These are phyloP conservation scores for Erysimum cheiranthoides DNA, from an alignment of 345 rosid species.

Conservation along the genomic window DNA sequence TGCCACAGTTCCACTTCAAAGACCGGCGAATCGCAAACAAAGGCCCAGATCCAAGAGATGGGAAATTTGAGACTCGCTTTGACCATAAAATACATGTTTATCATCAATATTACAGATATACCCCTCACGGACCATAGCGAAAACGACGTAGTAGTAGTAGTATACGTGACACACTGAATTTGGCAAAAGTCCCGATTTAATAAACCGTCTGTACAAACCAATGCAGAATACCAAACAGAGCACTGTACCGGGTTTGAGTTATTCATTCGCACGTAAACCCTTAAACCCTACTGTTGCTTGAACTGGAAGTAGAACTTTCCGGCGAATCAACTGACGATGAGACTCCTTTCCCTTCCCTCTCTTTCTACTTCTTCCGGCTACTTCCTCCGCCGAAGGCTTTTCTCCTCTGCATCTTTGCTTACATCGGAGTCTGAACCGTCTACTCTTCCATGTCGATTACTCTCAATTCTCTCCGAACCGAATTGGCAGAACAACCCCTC, in stretches of 20 bases:
- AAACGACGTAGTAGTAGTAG: background rate
- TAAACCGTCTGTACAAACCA: background rate
- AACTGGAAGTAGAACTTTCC: background rate
- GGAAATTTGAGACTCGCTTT: background rate
- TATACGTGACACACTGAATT: background rate
- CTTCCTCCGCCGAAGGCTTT: background rate
- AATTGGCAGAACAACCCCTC: background rate
- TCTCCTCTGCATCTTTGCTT: background rate
- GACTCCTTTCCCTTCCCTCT: background rate
- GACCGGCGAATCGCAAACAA: background rate
- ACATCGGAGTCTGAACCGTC: background rate
- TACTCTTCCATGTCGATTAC: background rate
- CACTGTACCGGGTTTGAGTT: constrained; percentile 5
- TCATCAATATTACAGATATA: constrained; percentile 14
- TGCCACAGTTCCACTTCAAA: constrained; percentile 26
- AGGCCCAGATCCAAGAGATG: constrained; percentile 21
- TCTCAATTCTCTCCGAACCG: background rate
- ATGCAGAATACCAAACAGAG: background rate
- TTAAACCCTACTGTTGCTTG: background rate
- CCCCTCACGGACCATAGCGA: background rate
- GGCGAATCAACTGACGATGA: background rate
- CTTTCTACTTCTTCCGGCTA: background rate
- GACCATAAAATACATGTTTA: constrained; percentile 22
- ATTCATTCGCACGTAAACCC: background rate
- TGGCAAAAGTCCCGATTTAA: background rate